Conservation (phyloP, 2,329 filamentous ascomycete species). For the Podosphaera leucotricha region DNA sequence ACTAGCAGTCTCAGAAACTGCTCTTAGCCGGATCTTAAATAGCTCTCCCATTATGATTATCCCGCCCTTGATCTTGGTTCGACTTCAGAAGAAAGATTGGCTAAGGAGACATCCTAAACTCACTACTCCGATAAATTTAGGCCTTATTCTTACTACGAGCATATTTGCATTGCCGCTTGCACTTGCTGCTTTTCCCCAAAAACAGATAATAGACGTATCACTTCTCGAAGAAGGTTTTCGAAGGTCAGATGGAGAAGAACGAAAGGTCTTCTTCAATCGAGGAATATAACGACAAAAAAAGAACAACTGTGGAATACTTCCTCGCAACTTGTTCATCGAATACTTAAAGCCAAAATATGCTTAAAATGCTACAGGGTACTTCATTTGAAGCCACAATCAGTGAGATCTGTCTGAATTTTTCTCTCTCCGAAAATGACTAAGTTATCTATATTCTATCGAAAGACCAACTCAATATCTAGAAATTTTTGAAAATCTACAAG, state of each 20-base stretch:
- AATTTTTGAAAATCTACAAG: no score
- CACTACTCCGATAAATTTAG: slow-evolving; percentile 65
- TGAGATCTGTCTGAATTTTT: no score
- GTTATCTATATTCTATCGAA: no score
- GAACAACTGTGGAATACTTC: no score
- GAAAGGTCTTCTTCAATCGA: slow-evolving; percentile 86
- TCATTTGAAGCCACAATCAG: no score
- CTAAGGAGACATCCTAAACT: slow-evolving; percentile 52
- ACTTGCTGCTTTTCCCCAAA: slow-evolving; percentile 75
- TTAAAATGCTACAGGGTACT: no score
- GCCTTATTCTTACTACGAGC: slow-evolving; percentile 65
- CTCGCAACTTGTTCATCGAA: no score
- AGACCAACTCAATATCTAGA: no score
- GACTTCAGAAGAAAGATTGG: slow-evolving; percentile 67
- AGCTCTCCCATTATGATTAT: slow-evolving; percentile 94
- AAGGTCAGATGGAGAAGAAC: slow-evolving; percentile 51
- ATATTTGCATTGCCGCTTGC: slow-evolving; percentile 76
- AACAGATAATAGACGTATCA: slow-evolving; percentile 55
- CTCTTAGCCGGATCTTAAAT: slow-evolving; percentile 75
- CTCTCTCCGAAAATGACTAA: no score
- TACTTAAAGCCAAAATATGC: no score
- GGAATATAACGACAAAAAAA: no score
- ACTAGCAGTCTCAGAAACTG: slow-evolving; percentile 80
- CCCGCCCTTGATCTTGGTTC: slow-evolving; percentile 65
- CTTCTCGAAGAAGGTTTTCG: slow-evolving; percentile 72